A percentile compares a stretch with the other conserved stretches of the same genome.
These are phyloP conservation scores for Colletotrichum zoysiae DNA, from an alignment of 2,329 filamentous ascomycete genomes.

Conservation along the genomic window DNA sequence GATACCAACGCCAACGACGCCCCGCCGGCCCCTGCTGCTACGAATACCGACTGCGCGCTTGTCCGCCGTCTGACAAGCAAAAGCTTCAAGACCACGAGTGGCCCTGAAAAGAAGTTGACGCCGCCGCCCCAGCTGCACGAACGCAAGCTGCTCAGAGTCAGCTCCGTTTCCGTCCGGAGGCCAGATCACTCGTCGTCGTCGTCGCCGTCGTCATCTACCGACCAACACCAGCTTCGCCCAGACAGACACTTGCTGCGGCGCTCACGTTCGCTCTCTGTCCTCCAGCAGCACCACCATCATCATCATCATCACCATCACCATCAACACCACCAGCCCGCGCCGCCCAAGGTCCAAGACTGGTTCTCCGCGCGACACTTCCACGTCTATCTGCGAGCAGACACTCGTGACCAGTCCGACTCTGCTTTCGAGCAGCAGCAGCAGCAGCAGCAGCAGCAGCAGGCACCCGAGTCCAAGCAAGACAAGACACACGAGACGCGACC, in stretches of 20 bases:
- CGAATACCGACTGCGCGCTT: background rate
- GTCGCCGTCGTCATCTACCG: background rate
- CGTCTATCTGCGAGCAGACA: slow-evolving; percentile 20
- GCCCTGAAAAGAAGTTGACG: slow-evolving; percentile 37
- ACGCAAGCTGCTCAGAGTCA: slow-evolving; percentile 23
- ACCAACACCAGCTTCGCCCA: slow-evolving; percentile 20
- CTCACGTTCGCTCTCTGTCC: background rate
- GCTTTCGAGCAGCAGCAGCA: no score
- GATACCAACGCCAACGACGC: background rate
- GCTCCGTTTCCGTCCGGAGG: background rate
- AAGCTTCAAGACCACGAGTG: slow-evolving; percentile 5
- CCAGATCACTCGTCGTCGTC: background rate
- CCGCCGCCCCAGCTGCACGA: slow-evolving; percentile 38
- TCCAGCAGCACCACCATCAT: background rate
- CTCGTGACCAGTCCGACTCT: background rate
- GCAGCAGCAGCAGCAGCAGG: no score
- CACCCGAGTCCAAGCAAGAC: background rate
- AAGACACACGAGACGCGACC: background rate
- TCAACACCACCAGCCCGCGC: background rate
- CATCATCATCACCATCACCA: background rate
- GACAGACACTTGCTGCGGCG: background rate
- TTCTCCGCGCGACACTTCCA: slow-evolving; percentile 11
- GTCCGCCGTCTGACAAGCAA: background rate
- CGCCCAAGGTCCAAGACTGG: background rate
- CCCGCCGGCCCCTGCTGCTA: background rate